phyloP scores from a whole-genome alignment of 805 yeast species.

The Huiozyma sinensis region DNA sequence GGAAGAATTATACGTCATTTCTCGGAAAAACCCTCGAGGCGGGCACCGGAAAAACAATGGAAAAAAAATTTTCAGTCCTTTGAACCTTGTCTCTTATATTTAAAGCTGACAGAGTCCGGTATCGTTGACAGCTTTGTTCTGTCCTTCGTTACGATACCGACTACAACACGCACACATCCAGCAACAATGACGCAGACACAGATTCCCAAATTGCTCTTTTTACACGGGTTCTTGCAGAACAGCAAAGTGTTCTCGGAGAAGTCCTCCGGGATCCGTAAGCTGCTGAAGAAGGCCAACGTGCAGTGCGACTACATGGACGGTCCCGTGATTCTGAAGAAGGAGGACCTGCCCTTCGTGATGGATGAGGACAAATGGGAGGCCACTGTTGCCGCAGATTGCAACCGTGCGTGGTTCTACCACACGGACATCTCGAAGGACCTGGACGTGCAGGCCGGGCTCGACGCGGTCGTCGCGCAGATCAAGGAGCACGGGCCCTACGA shows the following conservation, averaged over 20 bases:
- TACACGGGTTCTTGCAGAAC: constrained; percentile 86
- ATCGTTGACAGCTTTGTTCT: too few species aligned
- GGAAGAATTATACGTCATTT: too few species aligned
- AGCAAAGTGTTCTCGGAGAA: constrained; percentile 78
- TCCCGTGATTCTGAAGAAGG: constrained; percentile 52
- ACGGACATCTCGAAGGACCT: constrained; percentile 37
- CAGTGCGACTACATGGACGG: constrained; percentile 73
- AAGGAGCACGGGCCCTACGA: constrained; percentile 69
- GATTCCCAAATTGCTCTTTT: constrained; percentile 50
- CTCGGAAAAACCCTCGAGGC: too few species aligned
- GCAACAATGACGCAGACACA: constrained; percentile 4
- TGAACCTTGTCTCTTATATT: too few species aligned
- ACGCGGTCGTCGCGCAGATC: constrained; percentile 38
- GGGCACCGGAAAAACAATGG: background rate
- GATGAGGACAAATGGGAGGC: constrained; percentile 42
- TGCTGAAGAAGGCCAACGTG: constrained; percentile 50
- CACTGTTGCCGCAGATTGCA: constrained; percentile 36
- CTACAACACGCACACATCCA: too few species aligned
- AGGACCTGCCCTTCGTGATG: constrained; percentile 66
- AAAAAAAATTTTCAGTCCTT: background rate
- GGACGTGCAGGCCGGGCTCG: constrained; percentile 43
- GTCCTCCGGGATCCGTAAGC: constrained; percentile 79
- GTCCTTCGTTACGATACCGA: too few species aligned
- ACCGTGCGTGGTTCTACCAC: constrained; percentile 70
- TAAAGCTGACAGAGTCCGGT: too few species aligned